These are phyloP conservation scores for Dillenia suffruticosa DNA, from an alignment of 164 flowering plant species.

Conservation along the genomic window DNA sequence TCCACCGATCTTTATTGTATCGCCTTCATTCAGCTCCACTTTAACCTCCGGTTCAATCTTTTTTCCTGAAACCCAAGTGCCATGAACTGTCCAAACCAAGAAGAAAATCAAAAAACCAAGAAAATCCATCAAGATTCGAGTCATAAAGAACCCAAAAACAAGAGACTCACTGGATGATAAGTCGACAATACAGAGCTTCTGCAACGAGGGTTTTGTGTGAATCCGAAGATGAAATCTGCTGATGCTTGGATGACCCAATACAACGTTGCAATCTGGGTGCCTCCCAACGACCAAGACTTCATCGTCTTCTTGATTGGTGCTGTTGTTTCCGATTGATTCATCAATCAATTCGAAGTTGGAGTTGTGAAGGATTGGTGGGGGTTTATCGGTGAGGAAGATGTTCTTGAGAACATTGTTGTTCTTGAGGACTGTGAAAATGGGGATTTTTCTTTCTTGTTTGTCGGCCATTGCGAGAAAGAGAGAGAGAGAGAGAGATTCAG, in stretches of 20 bases:
- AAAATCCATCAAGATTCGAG: background rate
- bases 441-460: constrained; percentile 40
- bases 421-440: constrained; percentile 78
- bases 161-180: constrained; percentile 63
- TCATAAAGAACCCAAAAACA: background rate
- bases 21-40: constrained; percentile 67
- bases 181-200: constrained; percentile 55
- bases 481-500: too few species aligned
- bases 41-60: constrained; percentile 52
- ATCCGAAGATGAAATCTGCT: constrained; percentile 90
- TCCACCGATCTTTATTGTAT: constrained; percentile 61
- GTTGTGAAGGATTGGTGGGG: constrained; percentile 12
- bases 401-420: constrained; percentile 79
- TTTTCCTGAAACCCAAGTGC: constrained; percentile 79
- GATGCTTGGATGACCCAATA: constrained; percentile 87
- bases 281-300: constrained; percentile 65
- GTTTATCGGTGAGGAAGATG: constrained; percentile 60
- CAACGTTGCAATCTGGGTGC: constrained; percentile 84
- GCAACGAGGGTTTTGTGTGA: constrained; percentile 37
- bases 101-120: constrained; percentile 8
- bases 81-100: constrained; percentile 54
- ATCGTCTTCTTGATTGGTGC: constrained; percentile 23
- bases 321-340: background rate
- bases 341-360: constrained; percentile 1
- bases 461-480: constrained; percentile 13